Percentiles rank a stretch among this genome's conserved stretches.
phyloP scores from a whole-genome alignment of 2,329 filamentous ascomycete species.

The Ceratocystis variospora region DNA sequence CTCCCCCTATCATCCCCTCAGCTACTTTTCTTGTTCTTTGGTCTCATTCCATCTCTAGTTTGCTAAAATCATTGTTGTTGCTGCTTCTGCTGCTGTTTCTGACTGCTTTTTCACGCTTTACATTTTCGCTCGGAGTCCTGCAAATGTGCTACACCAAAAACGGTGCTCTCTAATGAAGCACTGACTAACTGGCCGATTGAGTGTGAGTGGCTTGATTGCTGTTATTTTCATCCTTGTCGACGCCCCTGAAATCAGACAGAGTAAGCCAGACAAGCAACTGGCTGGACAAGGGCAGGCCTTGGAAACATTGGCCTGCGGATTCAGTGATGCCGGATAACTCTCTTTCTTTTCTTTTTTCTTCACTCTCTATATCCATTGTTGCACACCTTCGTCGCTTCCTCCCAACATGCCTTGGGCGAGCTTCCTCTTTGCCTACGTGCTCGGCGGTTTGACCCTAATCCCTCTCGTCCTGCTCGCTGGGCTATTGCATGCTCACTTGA shows the following conservation, averaged over 20 bases:
- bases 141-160: constrained; percentile 9
- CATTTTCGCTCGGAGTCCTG: not conserved
- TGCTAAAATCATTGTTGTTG: not conserved
- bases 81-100: not conserved
- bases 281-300: not conserved
- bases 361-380: not conserved
- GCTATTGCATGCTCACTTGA: constrained; percentile 53
- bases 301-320: not conserved
- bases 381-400: not conserved
- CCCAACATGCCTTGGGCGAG: constrained; percentile 37
- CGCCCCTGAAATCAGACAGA: constrained; percentile 3
- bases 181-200: not conserved
- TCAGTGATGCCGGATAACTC: constrained; percentile 10
- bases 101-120: not conserved
- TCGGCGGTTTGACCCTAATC: constrained; percentile 79
- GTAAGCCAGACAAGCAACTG: not conserved
- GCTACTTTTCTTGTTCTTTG: too few species aligned
- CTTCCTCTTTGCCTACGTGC: constrained; percentile 63
- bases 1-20: too few species aligned
- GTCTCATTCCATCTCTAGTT: not conserved
- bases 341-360: constrained; percentile 13
- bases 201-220: not conserved
- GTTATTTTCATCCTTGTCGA: constrained; percentile 4
- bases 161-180: constrained; percentile 6
- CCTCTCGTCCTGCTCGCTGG: constrained; percentile 52